Evolutionary conservation across 306 rosid genomes (phyloP).

Genomic region (Rubus idaeus): DNA sequence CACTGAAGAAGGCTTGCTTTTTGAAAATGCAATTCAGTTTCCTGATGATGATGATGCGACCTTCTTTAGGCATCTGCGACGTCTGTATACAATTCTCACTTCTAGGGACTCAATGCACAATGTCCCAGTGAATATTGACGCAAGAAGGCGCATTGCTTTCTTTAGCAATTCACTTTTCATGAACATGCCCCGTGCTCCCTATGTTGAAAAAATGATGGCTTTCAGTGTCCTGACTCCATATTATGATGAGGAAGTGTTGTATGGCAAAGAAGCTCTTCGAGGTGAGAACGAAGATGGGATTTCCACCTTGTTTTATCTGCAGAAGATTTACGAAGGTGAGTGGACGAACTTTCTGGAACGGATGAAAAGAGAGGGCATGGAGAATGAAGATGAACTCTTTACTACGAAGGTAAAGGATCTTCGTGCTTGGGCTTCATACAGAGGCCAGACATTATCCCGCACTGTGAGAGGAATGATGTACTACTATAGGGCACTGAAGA

Average conservation of each 20-base stretch:
- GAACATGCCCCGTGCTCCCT: constrained; percentile 96
- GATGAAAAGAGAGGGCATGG: constrained; percentile 72
- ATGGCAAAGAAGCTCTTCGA: constrained; percentile 58
- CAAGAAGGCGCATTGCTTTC: constrained; percentile 82
- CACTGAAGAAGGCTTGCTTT: constrained; percentile 58
- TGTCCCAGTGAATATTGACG: constrained; percentile 80
- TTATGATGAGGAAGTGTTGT: constrained; percentile 83
- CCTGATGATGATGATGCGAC: constrained; percentile 56
- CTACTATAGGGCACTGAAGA: constrained; percentile 77
- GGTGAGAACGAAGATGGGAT: constrained; percentile 87
- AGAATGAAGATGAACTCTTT: constrained; percentile 68
- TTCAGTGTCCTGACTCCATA: constrained; percentile 90
- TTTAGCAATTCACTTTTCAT: constrained; percentile 90
- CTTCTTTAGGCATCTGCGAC: constrained; percentile 63
- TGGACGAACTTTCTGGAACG: constrained; percentile 89
- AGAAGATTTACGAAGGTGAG: constrained; percentile 87
- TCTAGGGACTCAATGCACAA: constrained; percentile 82
- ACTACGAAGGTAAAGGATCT: constrained; percentile 52
- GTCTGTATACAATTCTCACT: constrained; percentile 76
- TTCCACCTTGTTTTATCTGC: constrained; percentile 83
- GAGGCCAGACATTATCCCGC: constrained; percentile 95
- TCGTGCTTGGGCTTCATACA: constrained; percentile 85
- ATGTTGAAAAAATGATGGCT: constrained; percentile 85
- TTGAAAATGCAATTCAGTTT: constrained; percentile 64
- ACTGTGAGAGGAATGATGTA: constrained; percentile 99